These are phyloP conservation scores for Apostasia shenzhenica DNA, from an alignment of 106 monocot species.

Conservation along the genomic window DNA sequence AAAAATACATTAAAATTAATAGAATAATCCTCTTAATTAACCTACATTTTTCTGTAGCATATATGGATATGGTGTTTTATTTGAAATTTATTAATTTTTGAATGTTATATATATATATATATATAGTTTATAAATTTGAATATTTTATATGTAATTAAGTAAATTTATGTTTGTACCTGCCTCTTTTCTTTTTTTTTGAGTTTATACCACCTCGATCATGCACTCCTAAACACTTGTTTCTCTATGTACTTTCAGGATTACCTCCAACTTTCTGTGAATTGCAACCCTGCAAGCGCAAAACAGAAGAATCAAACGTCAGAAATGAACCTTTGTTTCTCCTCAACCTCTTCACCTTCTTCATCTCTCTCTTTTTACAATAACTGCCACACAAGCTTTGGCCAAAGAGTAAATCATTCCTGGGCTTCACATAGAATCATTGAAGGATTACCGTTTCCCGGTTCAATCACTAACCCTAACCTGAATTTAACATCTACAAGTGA, in stretches of 20 bases:
- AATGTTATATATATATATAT: no score
- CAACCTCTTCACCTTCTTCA: conserved; percentile 27
- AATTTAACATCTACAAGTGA: conserved; percentile 30
- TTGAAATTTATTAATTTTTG: no score
- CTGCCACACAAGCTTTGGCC: conserved; percentile 4
- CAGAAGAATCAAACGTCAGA: conserved; percentile 20
- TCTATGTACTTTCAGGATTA: conserved; percentile 5
- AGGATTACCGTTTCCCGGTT: conserved; percentile 5
- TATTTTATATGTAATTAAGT: no score
- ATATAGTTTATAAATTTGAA: no score
- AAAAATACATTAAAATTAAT: no score
- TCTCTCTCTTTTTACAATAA: conserved; percentile 28
- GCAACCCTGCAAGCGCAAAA: conserved; percentile 35
- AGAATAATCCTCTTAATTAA: no score
- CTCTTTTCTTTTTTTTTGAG: neutral
- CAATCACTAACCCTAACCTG: conserved; percentile 19
- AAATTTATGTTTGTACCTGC: no score
- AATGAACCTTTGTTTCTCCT: conserved; percentile 33
- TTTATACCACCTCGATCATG: neutral
- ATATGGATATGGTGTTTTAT: no score
- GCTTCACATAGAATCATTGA: conserved; percentile 1
- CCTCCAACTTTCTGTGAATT: conserved; percentile 24
- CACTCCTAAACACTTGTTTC: neutral
- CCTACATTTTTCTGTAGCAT: no score
- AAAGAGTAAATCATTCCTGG: conserved; percentile 8